Conservation (phyloP, 176 grass and related monocot genomes). For the Aegilops bicornis region DNA sequence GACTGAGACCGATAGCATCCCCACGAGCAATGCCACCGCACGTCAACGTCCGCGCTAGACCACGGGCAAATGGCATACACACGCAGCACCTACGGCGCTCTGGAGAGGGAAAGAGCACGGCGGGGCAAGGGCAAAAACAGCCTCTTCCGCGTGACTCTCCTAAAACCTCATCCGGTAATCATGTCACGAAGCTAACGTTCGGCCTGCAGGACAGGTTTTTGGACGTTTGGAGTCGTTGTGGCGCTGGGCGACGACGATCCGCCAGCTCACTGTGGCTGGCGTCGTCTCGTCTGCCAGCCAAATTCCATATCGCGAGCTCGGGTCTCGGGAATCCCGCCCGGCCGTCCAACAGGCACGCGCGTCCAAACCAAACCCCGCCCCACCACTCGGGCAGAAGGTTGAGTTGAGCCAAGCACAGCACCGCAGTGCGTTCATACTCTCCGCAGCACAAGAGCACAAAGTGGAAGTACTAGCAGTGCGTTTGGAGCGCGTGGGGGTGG, state of each 20-base stretch:
- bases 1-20: not conserved
- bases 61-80: not conserved
- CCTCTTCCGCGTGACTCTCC: not conserved
- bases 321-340: not conserved
- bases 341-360: not conserved
- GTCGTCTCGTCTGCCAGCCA: not conserved
- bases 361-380: not conserved
- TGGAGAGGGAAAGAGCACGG: not conserved
- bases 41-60: not conserved
- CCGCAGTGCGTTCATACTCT: not conserved
- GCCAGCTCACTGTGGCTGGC: constrained; percentile 7
- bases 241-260: not conserved
- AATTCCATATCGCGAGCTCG: not conserved
- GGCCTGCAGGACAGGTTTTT: not conserved
- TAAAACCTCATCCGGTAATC: not conserved
- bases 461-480: no score
- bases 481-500: not conserved
- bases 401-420: no score
- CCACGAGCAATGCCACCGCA: not conserved
- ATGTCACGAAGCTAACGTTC: not conserved
- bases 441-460: no score
- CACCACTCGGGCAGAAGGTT: no score
- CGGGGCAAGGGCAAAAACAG: no score
- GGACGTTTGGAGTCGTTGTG: not conserved
- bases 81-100: not conserved